A percentile compares a stretch with the other conserved stretches of the same genome.
Evolutionary conservation across 2,329 filamentous ascomycete species (phyloP).

Genomic region (Diaporthe velutina): DNA sequence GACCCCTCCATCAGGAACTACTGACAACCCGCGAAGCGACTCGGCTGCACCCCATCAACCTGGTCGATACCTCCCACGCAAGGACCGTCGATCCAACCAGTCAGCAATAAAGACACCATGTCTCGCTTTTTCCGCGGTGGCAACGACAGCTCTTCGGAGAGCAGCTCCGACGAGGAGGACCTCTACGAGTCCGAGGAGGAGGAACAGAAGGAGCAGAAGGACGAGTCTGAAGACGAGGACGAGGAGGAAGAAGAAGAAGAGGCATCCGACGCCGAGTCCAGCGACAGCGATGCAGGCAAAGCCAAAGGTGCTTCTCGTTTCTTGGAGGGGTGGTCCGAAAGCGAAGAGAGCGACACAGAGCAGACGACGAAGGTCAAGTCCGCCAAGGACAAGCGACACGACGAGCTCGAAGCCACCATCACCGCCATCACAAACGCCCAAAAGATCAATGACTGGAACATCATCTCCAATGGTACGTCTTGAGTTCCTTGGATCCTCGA

Average conservation of each 20-base stretch:
- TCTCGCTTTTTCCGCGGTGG: slow-evolving; percentile 98
- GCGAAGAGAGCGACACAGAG: slow-evolving; percentile 90
- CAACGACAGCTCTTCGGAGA: slow-evolving; percentile 94
- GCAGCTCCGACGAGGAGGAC: slow-evolving; percentile 95
- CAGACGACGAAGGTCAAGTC: slow-evolving; percentile 91
- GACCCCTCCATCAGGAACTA: slow-evolving; percentile 28
- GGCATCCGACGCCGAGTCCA: slow-evolving; percentile 61
- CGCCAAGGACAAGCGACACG: slow-evolving; percentile 96
- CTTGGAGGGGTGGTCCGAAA: slow-evolving; percentile 80
- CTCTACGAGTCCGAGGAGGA: slow-evolving; percentile 84
- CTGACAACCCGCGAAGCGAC: slow-evolving; percentile 37
- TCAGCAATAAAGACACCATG: slow-evolving; percentile 66
- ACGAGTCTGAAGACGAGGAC: slow-evolving; percentile 65
- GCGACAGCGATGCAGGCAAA: slow-evolving; percentile 74
- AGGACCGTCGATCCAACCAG: slow-evolving; percentile 28
- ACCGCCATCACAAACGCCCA: slow-evolving; percentile 94
- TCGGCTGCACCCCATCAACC: slow-evolving; percentile 33
- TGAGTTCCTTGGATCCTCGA: not conserved
- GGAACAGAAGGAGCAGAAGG: slow-evolving; percentile 68
- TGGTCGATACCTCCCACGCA: slow-evolving; percentile 26
- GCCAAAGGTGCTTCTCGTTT: slow-evolving; percentile 84
- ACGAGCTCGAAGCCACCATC: slow-evolving; percentile 92
- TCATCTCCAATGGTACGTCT: slow-evolving; percentile 88
- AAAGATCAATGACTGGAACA: slow-evolving; percentile 98
- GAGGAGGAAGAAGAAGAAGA: slow-evolving; percentile 67